Conservation (phyloP, 495 filamentous ascomycete species). For the Hypoxylon perforatum region DNA sequence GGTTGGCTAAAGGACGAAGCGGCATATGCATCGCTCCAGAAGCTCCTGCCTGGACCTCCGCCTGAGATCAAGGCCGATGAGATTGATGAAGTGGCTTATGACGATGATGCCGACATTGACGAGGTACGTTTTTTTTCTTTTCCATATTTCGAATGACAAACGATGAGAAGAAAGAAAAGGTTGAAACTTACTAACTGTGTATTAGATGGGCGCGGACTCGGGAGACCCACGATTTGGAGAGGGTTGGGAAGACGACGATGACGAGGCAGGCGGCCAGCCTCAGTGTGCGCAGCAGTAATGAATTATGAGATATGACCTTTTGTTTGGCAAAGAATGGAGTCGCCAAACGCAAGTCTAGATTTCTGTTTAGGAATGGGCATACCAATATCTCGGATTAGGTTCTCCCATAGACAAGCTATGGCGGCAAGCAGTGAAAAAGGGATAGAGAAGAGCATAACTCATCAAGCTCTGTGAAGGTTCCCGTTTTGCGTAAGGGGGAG, state of each 20-base stretch:
- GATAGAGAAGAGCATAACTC: conserved; percentile 9
- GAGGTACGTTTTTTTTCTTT: conserved; percentile 65
- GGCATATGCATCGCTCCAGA: conserved; percentile 72
- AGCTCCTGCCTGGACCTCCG: conserved; percentile 74
- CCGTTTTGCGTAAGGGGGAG: not conserved
- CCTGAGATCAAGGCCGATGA: conserved; percentile 72
- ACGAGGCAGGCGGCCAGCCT: conserved; percentile 59
- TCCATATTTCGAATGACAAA: conserved; percentile 7
- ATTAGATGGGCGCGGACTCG: conserved; percentile 68
- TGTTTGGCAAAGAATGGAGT: conserved; percentile 31
- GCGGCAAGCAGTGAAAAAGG: not conserved
- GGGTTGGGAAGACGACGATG: conserved; percentile 86
- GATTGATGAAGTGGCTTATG: conserved; percentile 87
- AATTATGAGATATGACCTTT: conserved; percentile 35
- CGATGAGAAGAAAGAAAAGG: not conserved
- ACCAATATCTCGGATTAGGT: conserved; percentile 1
- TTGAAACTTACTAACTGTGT: conserved; percentile 39
- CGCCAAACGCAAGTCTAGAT: conserved; percentile 15
- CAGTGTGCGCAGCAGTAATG: conserved; percentile 90
- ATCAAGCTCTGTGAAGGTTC: not conserved
- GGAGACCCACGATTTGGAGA: conserved; percentile 75
- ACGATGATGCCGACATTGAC: conserved; percentile 81
- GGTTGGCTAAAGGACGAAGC: conserved; percentile 80
- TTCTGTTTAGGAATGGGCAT: conserved; percentile 5
- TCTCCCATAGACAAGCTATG: conserved; percentile 11